phyloP scores from a whole-genome alignment of 164 flowering plant species.

The Chimonanthus salicifolius region DNA sequence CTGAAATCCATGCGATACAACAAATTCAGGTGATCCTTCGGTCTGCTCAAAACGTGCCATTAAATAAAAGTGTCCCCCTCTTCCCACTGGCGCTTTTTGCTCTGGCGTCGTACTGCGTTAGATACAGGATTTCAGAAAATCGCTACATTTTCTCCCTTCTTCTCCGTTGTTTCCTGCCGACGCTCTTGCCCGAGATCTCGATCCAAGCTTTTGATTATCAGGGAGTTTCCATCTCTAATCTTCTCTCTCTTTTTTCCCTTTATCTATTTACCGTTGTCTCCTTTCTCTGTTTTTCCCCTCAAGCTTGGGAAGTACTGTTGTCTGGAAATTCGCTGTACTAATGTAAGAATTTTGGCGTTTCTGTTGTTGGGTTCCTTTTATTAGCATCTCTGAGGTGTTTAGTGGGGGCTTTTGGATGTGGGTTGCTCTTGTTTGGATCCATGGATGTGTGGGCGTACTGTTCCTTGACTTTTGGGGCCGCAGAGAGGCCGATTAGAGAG shows the following conservation, averaged over 20 bases:
- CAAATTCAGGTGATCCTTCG: background rate
- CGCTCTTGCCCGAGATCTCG: background rate
- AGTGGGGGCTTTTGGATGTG: conserved; percentile 34
- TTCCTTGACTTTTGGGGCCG: conserved; percentile 50
- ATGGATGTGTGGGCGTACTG: conserved; percentile 39
- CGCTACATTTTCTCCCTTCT: background rate
- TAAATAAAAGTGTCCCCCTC: background rate
- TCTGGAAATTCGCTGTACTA: background rate
- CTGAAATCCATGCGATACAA: background rate
- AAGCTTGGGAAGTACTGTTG: background rate
- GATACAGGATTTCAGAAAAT: background rate
- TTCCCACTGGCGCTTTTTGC: background rate
- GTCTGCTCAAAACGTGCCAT: background rate
- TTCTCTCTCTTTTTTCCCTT: background rate
- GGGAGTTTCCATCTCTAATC: background rate
- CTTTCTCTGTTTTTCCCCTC: background rate
- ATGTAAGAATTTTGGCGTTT: background rate
- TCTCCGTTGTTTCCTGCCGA: background rate
- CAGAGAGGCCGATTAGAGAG: conserved; percentile 30
- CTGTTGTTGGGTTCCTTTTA: background rate
- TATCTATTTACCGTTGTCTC: background rate
- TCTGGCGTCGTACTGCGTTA: background rate
- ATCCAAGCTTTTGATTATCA: background rate
- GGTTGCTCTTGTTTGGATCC: conserved; percentile 45
- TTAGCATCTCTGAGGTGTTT: conserved; percentile 3